A percentile compares a stretch with the other conserved stretches of the same genome.
Conservation (phyloP, 306 rosid species). For the Lotus japonicus region DNA sequence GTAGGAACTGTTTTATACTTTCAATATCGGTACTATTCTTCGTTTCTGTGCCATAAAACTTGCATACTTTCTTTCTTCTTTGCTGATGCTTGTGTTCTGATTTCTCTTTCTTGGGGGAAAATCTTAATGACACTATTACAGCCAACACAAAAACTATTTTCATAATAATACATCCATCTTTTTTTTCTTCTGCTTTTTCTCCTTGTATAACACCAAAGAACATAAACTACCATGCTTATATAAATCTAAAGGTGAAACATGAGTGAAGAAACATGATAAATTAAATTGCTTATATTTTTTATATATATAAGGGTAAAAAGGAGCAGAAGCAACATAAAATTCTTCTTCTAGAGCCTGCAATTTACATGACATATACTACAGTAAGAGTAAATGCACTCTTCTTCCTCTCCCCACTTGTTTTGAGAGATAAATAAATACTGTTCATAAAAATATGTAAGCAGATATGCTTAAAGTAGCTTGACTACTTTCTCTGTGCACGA, state of each 20-base stretch:
- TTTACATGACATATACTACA: slow-evolving; percentile 28
- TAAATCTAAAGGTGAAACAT: not conserved
- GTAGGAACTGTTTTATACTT: no score
- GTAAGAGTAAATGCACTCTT: slow-evolving; percentile 25
- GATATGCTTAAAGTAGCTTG: not conserved
- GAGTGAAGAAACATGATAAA: not conserved
- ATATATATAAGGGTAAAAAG: slow-evolving; percentile 4
- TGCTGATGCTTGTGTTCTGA: not conserved
- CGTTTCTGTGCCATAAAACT: no score
- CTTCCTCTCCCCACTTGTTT: not conserved
- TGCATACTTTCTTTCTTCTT: not conserved
- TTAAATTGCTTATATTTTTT: slow-evolving; percentile 4
- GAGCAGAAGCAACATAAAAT: not conserved
- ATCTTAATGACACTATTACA: not conserved
- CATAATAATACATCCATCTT: not conserved
- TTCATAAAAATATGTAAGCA: slow-evolving; percentile 8
- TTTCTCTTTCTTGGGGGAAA: not conserved
- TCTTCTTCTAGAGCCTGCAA: slow-evolving; percentile 23
- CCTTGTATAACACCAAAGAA: not conserved
- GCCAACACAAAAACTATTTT: not conserved
- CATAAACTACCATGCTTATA: not conserved
- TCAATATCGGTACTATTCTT: no score
- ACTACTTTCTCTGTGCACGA: slow-evolving; percentile 24
- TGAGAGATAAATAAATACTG: slow-evolving; percentile 21
- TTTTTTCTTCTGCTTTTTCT: not conserved